Evolutionary conservation across 345 rosid genomes (phyloP).

Genomic region (Hibiscus mutabilis): DNA sequence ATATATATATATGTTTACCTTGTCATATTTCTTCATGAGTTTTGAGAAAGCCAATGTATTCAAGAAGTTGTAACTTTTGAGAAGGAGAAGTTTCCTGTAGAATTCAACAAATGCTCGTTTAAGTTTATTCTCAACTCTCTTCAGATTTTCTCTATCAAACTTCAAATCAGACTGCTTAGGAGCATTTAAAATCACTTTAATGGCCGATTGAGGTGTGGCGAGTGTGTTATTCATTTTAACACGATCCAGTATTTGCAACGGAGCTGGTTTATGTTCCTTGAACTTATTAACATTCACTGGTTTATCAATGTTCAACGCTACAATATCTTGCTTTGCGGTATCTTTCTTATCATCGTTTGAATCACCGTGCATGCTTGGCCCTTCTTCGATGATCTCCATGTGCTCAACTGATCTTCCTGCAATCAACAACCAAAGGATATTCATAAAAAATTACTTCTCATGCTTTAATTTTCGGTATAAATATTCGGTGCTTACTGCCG

Average conservation of each 20-base stretch:
- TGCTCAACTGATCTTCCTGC: conserved; percentile 38
- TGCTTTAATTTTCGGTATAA: background rate
- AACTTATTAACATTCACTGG: background rate
- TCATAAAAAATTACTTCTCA: background rate
- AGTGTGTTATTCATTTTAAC: background rate
- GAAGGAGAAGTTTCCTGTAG: background rate
- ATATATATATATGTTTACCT: background rate
- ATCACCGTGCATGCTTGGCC: conserved; percentile 23
- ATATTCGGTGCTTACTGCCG: background rate
- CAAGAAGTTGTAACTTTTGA: background rate
- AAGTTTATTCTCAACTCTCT: background rate
- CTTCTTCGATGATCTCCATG: conserved; percentile 28
- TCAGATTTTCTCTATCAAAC: background rate
- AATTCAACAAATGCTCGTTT: background rate
- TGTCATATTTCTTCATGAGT: background rate
- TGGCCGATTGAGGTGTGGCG: background rate
- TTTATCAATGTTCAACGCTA: background rate
- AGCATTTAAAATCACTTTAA: background rate
- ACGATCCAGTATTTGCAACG: background rate
- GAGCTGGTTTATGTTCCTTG: background rate
- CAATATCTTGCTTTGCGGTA: background rate
- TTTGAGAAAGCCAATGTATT: background rate
- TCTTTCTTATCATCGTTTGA: conserved; percentile 28
- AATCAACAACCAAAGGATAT: background rate
- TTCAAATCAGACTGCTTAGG: background rate